Base-by-base conservation (phyloP, 495 filamentous ascomycete species). In the Podospora anserina region DNA sequence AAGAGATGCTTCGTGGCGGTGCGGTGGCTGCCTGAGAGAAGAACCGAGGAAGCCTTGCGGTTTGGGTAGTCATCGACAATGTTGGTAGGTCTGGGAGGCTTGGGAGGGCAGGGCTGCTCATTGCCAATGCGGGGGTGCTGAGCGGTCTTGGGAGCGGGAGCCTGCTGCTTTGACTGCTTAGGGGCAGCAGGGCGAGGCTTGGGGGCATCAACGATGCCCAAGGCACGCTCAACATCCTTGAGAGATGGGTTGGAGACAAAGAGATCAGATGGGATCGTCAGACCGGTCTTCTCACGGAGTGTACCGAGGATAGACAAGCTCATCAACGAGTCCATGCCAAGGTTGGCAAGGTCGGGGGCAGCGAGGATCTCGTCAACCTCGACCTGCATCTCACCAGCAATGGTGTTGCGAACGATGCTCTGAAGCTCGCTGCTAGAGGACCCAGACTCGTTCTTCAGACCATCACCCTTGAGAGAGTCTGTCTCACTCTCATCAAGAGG, bases 321-420 rank as follows among this genome's bases (percentile, higher is more conserved):
- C 83, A 89, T 85, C 57, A 89, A 81, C 0, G 86, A 88, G 70
- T 89, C 87, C 76, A 89, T 82, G 58, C 87, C 87, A n/a, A 88
- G 75, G 18, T 83, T 80, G 26, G 82, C 77, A 54, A 88, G 77
- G 66, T 85, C 81, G 6, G 81, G 79, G 9, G 78, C 80, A 32
- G 83, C 82, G 15, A 79, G 71, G 61, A 94, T 82, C 69, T 92
- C 90, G 4, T 88, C 84, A 0, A 88, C 78, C 4, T 88, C 79
- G 15, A 91, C 84, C 23, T 87, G 88, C 77, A 91, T 90, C 72
- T 92, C 91, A 30, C 85, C 80, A 2, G 89, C 85, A 61, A 93
- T 85, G 65, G 87, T 90, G 19, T 81, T 77, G 44, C 85, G 83
- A 6, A 90, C 82, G 30, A 81, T 80, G 49, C 79, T 78, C 69